A percentile compares a stretch with the other conserved stretches of the same genome.
Conservation (phyloP, 1,284 basidiomycete species). For the Apiotrichum akiyoshidainum region DNA sequence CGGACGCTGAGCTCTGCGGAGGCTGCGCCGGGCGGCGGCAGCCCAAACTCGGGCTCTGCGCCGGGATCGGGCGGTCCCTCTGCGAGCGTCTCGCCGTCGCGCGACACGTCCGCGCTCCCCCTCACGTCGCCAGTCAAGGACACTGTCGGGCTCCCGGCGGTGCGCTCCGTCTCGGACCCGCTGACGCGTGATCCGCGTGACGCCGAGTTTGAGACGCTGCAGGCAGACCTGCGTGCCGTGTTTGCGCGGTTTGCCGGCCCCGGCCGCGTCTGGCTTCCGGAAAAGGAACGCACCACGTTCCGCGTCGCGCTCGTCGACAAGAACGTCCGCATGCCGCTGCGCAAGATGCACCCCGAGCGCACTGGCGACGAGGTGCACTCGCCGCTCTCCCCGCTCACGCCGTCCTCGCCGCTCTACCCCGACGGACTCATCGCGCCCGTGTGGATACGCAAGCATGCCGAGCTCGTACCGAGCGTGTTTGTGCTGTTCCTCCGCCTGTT, state of each 20-base stretch:
- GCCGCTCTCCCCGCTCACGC: slow-evolving; percentile 82
- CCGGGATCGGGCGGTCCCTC: background rate
- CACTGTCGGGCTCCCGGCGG: background rate
- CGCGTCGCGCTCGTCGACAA: slow-evolving; percentile 78
- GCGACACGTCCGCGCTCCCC: background rate
- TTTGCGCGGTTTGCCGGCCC: slow-evolving; percentile 62
- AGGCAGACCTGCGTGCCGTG: slow-evolving; percentile 59
- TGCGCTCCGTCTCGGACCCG: background rate
- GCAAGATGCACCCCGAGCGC: slow-evolving; percentile 58
- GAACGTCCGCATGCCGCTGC: slow-evolving; percentile 76
- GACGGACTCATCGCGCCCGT: slow-evolving; percentile 95
- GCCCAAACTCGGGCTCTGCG: background rate
- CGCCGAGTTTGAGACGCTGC: slow-evolving; percentile 55
- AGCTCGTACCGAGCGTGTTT: slow-evolving; percentile 85
- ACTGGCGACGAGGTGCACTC: slow-evolving; percentile 60
- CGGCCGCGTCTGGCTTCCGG: slow-evolving; percentile 48
- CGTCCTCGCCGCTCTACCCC: slow-evolving; percentile 81
- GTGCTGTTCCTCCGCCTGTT: slow-evolving; percentile 81
- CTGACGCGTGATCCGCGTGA: slow-evolving; percentile 27
- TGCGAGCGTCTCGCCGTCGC: background rate
- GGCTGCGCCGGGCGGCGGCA: background rate
- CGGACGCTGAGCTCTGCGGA: slow-evolving; percentile 37
- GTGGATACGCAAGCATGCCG: slow-evolving; percentile 93
- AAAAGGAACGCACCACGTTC: slow-evolving; percentile 59
- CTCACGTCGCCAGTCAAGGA: background rate